Evolutionary conservation across 352 stramenopile genomes (phyloP).

Genomic region (Phytopythium chamaehyphon): DNA sequence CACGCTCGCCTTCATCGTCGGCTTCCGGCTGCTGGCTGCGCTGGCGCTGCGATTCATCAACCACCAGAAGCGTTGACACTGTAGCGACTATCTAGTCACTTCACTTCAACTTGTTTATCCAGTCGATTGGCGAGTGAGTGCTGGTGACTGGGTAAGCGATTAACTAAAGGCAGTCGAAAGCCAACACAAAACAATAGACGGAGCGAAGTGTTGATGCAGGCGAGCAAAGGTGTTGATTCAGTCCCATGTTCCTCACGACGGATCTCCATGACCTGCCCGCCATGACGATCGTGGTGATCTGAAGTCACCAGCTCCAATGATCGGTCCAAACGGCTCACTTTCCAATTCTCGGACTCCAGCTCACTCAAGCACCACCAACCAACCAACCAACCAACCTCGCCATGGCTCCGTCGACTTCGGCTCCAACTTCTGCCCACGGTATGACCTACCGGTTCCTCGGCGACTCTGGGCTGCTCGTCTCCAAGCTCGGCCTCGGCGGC

Average conservation of each 20-base stretch:
- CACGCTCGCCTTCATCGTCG: conserved; percentile 8
- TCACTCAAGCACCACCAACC: neutral
- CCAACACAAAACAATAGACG: neutral
- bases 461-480: conserved; percentile 36
- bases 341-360: neutral
- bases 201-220: neutral
- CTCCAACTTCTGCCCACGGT: conserved; percentile 1
- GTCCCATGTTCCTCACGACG: neutral
- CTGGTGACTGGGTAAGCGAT: neutral
- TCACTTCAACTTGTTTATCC: neutral
- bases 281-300: no score
- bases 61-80: conserved; percentile 13
- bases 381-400: neutral
- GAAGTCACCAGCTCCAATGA: no score
- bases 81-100: neutral
- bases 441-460: conserved; percentile 48
- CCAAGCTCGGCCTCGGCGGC: conserved; percentile 30
- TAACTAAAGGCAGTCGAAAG: neutral
- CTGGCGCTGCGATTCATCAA: conserved; percentile 17
- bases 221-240: neutral
- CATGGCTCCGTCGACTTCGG: neutral
- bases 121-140: neutral
- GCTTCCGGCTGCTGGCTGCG: conserved; percentile 8
- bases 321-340: neutral
- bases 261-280: no score